Base-by-base conservation (phyloP, 148 eudicot genomes). In the Diospyros lotus region DNA sequence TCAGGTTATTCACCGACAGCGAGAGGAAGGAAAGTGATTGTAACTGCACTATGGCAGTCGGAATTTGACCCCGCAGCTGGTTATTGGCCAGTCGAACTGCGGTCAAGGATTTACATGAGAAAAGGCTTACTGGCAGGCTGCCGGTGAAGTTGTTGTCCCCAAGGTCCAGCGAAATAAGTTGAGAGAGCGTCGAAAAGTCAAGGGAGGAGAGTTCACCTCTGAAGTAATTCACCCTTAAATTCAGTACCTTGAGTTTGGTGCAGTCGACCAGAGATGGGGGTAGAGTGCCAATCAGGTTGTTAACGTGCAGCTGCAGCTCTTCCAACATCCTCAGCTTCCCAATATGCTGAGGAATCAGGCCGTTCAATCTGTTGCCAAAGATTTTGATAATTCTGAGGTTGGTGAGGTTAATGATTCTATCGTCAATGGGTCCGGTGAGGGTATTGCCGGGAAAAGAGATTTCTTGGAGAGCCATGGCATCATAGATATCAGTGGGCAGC, bases 51-150 rank as follows among this genome's bases (percentile, higher is more conserved):
- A 90, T 82, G 9, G 79, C 82, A 1, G 92, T 88, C 58, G 85
- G 80, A 72, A 94, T 77, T 75, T 87, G 85, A 61, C 98, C 98
- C 17, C 56, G 62, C 41, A 94, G 78, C 45, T 64, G 64, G 73
- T 89, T 90, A 68, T 80, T 74, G 43, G 95, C 89, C 61, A 94
- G 81, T 55, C 98, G 87, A 71, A 94, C n/a, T 61, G 97, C 98
- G 58, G 83, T 81, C 43, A 94, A 75, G 11, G 87, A 82, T 79
- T 85, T 90, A 89, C 97, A 91, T 10, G 78, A 86, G 77, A 83
- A 91, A 68, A 94, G 80, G 66, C 86, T 88, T 7, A 71, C 72
- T 13, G 98, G 98, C 74, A 94, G 72, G 10, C 76, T 73, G 60
- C 98, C 98, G 0, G 71, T 73, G 72, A 94, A 90, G 41, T 69